Conservation (phyloP, 352 stramenopile species). For the Thraustotheca clavata region DNA sequence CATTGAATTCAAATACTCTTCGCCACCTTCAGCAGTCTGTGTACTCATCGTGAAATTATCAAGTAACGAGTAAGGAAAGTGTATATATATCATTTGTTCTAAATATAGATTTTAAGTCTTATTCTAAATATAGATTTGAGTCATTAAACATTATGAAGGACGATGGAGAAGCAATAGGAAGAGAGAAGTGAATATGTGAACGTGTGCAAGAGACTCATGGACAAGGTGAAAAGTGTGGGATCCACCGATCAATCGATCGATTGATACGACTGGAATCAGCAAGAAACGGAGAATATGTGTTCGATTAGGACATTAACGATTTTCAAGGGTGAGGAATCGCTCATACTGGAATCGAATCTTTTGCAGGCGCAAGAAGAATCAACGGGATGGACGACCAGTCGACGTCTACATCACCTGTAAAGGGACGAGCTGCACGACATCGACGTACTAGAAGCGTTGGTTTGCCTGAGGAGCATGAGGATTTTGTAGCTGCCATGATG, state of each 20-base stretch:
- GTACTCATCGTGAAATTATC: too few relatives aligned
- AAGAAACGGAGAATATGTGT: too few relatives aligned
- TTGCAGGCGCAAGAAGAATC: not conserved
- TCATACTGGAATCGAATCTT: constrained; percentile 6
- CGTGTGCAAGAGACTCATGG: too few relatives aligned
- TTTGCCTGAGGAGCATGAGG: not conserved
- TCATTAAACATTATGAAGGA: not conserved
- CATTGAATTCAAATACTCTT: constrained; percentile 81
- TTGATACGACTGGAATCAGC: too few relatives aligned
- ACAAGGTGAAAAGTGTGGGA: too few relatives aligned
- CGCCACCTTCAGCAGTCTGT: constrained; percentile 67
- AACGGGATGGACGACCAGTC: not conserved
- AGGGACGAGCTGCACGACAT: not conserved
- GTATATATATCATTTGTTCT: not conserved
- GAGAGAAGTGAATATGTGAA: too few relatives aligned
- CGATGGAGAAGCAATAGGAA: not conserved
- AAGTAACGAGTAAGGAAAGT: not conserved
- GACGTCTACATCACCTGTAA: not conserved
- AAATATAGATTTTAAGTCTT: constrained; percentile 5
- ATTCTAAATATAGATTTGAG: not conserved
- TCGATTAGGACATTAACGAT: too few relatives aligned
- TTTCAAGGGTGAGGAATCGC: constrained; percentile 9
- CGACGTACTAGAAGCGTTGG: constrained; percentile 15
- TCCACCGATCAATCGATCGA: too few relatives aligned
- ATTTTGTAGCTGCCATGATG: not conserved